Base-by-base conservation (phyloP, 2,329 filamentous ascomycete species). In the Ceratocystiopsis brevicomis region DNA sequence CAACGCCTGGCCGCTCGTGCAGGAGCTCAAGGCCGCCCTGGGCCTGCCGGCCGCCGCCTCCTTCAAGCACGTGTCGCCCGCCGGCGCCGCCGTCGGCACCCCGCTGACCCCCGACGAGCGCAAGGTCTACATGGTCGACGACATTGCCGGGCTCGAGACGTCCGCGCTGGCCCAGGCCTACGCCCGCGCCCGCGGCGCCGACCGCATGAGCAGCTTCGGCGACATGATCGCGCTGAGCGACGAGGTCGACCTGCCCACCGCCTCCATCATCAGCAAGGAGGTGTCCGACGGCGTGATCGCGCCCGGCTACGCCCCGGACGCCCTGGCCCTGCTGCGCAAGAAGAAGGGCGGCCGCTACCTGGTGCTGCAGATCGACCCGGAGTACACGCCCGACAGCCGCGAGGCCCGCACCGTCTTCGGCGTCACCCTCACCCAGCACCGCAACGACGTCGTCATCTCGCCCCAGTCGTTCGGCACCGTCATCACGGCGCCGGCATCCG, bases 271-370 rank as follows among this genome's bases (percentile, higher is more conserved):
- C 66, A 87, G 84, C 48, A 85, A 88, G 58, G 90, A 98, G 67
- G 90, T 98, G 17, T 96, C 88, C 1, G 90, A 98, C 59, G 90
- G 90, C 61, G 81, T 98, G 44, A 85, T 98, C 55, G 90, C 90
- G 34, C 84, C 90, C 34, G 80, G 76, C 21, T 98, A 90, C 62
- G 74, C 82, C 49, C 72, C 76, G 33, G 86, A 83, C 50, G 90
- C 90, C 16, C 73, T 96, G 16, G 84, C 82, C 56, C 86, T 98
- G 48, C 74, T 98, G 50, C 81, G 77, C 64, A 95, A 94, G 76
- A 98, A 98, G 74, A 98, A 98, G 73, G 87, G 80, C 44, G 90
- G 90, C 57, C 92, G 86, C 61, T 98, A 96, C 68, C 77, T 96
- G 39, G 82, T 96, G 39, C 78, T 96, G 37, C 78, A 96, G 65